Evolutionary conservation across 2,329 filamentous ascomycete genomes (phyloP).

Genomic region (Trichoderma endophyticum): DNA sequence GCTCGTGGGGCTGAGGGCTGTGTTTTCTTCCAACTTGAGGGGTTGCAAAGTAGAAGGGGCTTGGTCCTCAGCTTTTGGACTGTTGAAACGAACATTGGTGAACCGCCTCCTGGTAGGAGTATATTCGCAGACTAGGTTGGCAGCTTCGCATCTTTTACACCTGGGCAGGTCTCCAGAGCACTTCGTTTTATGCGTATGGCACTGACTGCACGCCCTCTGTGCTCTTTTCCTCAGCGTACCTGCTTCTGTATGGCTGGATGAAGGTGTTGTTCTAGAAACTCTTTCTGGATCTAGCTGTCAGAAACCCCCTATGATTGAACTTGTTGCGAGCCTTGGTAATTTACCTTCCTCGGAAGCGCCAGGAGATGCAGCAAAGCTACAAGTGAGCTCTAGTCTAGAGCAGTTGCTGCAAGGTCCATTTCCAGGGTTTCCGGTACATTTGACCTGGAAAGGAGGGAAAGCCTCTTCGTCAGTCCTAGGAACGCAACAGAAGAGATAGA

Average conservation of each 20-base stretch:
- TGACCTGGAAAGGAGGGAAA: constrained; percentile 33
- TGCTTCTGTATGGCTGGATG: constrained; percentile 41
- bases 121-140: constrained; percentile 40
- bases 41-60: constrained; percentile 4
- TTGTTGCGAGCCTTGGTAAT: neutral
- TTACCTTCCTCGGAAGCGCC: constrained; percentile 26
- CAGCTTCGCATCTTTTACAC: constrained; percentile 38
- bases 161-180: constrained; percentile 41
- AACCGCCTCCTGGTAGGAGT: constrained; percentile 39
- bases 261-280: constrained; percentile 39
- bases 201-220: constrained; percentile 42
- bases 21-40: constrained; percentile 20
- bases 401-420: constrained; percentile 39
- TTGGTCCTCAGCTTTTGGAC: constrained; percentile 14
- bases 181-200: constrained; percentile 43
- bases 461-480: neutral
- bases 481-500: neutral
- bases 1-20: constrained; percentile 23
- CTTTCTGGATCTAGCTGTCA: constrained; percentile 24
- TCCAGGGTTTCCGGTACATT: constrained; percentile 39
- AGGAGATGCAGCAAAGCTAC: constrained; percentile 33
- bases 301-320: neutral
- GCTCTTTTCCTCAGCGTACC: constrained; percentile 41
- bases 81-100: constrained; percentile 31
- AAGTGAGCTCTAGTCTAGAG: constrained; percentile 35